phyloP scores from a whole-genome alignment of 1,284 basidiomycete genomes.

The Heterobasidion occidentale region DNA sequence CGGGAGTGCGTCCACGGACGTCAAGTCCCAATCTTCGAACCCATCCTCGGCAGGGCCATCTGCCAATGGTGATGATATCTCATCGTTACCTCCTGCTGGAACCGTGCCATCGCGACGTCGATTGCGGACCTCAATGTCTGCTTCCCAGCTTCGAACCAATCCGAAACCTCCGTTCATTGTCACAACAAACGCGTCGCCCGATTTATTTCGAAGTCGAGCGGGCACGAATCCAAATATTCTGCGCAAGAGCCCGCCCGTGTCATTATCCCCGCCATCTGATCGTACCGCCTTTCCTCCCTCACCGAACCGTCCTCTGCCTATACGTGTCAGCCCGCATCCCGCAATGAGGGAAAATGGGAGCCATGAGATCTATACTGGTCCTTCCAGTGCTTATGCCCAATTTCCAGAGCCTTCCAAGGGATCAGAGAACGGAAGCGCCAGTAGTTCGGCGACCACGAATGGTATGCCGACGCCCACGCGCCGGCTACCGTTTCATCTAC shows the following conservation, averaged over 20 bases:
- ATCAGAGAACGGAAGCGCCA: slow-evolving; percentile 12
- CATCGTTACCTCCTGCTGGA: slow-evolving; percentile 42
- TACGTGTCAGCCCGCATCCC: slow-evolving; percentile 15
- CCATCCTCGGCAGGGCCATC: slow-evolving; percentile 42
- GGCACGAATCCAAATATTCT: slow-evolving; percentile 49
- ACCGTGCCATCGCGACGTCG: slow-evolving; percentile 48
- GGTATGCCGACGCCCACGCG: slow-evolving; percentile 37
- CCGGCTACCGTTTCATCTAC: slow-evolving; percentile 58
- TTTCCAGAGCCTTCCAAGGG: slow-evolving; percentile 56
- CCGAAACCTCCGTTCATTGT: slow-evolving; percentile 28
- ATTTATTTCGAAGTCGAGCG: slow-evolving; percentile 46
- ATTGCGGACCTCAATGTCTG: slow-evolving; percentile 67
- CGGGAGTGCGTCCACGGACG: slow-evolving; percentile 69
- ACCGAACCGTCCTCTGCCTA: slow-evolving; percentile 13
- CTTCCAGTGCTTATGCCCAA: slow-evolving; percentile 59
- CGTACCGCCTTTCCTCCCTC: slow-evolving; percentile 11
- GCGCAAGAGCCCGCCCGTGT: slow-evolving; percentile 23
- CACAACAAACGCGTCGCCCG: slow-evolving; percentile 28
- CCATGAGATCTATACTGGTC: slow-evolving; percentile 45
- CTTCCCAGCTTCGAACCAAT: slow-evolving; percentile 57
- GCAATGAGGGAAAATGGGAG: neutral
- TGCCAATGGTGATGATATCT: slow-evolving; percentile 44
- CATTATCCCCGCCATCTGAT: slow-evolving; percentile 22
- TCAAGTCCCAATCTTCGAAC: slow-evolving; percentile 45
- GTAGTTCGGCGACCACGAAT: slow-evolving; percentile 14